phyloP scores from a whole-genome alignment of 257 asterid species.

The Solanum lycopersicoides region DNA sequence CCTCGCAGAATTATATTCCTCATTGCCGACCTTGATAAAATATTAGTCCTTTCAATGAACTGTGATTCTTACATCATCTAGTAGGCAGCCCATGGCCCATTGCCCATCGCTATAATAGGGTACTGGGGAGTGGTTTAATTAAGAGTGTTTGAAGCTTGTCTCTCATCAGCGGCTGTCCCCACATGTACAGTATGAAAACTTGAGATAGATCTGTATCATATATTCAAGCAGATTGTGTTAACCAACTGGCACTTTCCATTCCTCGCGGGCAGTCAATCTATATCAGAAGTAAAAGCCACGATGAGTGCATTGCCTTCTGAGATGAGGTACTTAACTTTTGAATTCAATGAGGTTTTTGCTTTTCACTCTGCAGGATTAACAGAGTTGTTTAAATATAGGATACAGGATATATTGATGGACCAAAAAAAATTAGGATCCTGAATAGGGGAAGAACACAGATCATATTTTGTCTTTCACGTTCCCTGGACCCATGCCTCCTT shows the following conservation, averaged over 20 bases:
- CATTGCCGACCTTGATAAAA: conserved; percentile 76
- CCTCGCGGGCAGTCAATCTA: neutral
- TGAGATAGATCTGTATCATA: neutral
- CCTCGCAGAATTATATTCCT: conserved; percentile 75
- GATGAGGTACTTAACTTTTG: neutral
- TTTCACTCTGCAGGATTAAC: neutral
- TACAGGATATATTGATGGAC: neutral
- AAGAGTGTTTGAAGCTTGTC: neutral
- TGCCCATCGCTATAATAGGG: neutral
- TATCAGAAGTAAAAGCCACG: neutral
- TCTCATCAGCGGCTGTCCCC: neutral
- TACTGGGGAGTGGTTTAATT: neutral
- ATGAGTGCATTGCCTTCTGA: neutral
- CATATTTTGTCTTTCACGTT: neutral
- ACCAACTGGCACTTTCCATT: neutral
- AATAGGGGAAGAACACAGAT: neutral
- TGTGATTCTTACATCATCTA: neutral
- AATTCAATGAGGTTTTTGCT: neutral
- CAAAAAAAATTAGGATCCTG: neutral
- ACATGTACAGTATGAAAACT: neutral
- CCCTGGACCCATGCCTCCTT: neutral
- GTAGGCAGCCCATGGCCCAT: neutral
- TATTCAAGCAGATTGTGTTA: neutral
- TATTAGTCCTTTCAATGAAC: conserved; percentile 28
- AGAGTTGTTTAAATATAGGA: neutral